A percentile compares a stretch with the other conserved stretches of the same genome.
Conservation (phyloP, 257 asterid genomes). For the Nicotiana obtusifolia region DNA sequence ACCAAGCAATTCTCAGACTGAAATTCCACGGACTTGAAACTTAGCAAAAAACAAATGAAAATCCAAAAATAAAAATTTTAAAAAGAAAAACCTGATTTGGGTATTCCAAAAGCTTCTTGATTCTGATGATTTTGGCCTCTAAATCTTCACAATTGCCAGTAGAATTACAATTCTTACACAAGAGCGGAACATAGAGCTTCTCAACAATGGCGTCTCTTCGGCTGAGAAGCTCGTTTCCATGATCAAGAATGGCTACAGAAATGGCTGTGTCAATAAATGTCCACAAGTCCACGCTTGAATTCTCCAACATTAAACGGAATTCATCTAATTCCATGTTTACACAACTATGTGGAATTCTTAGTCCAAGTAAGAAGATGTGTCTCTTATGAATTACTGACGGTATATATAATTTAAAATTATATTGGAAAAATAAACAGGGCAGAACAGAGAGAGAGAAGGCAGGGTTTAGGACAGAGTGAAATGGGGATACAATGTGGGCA, state of each 20-base stretch:
- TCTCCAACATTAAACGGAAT: conserved; percentile 38
- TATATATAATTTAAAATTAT: too few relatives aligned
- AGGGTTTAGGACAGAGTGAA: background rate
- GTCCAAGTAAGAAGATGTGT: background rate
- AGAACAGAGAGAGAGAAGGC: background rate
- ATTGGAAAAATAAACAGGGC: background rate
- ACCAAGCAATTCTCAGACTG: conserved; percentile 36
- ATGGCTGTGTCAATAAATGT: conserved; percentile 44
- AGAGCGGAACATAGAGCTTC: conserved; percentile 30
- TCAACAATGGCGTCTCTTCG: conserved; percentile 44
- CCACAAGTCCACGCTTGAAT: conserved; percentile 50
- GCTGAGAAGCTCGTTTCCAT: conserved; percentile 28
- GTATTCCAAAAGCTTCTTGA: conserved; percentile 37
- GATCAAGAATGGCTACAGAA: conserved; percentile 37
- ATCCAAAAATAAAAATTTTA: background rate
- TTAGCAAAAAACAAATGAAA: background rate
- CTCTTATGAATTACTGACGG: too few relatives aligned
- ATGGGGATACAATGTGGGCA: background rate
- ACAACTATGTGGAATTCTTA: background rate
- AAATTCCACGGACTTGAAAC: background rate
- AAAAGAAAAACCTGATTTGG: conserved; percentile 30
- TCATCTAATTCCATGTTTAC: conserved; percentile 37
- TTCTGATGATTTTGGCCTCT: conserved; percentile 25
- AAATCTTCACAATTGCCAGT: conserved; percentile 8
- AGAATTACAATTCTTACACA: conserved; percentile 19